Evolutionary conservation across 2,329 filamentous ascomycete species (phyloP).

Genomic region (Eurotiales sp.): DNA sequence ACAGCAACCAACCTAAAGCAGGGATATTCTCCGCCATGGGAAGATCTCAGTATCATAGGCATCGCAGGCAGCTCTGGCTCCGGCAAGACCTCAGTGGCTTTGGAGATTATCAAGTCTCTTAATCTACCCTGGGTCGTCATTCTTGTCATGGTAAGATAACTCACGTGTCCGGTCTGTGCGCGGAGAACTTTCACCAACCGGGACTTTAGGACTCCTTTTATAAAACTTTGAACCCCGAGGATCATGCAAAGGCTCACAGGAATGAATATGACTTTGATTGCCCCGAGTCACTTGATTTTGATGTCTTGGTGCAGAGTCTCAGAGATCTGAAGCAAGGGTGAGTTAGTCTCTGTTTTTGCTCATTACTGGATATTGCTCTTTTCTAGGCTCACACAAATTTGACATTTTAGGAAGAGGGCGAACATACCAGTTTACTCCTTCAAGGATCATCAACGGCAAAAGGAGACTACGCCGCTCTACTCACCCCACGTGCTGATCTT

Average conservation of each 20-base stretch:
- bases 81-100: slow-evolving; percentile 87
- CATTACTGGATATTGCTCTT: not conserved
- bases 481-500: slow-evolving; percentile 93
- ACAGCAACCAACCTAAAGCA: slow-evolving; percentile 25
- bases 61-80: slow-evolving; percentile 94
- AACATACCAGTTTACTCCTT: slow-evolving; percentile 97
- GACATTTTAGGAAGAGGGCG: slow-evolving; percentile 46
- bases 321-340: slow-evolving; percentile 89
- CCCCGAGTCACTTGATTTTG: slow-evolving; percentile 92
- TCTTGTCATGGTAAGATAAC: slow-evolving; percentile 74
- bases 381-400: not conserved
- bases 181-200: slow-evolving; percentile 1
- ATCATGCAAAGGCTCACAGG: slow-evolving; percentile 74
- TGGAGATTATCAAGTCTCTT: slow-evolving; percentile 83
- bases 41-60: slow-evolving; percentile 92
- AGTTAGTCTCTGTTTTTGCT: slow-evolving; percentile 20
- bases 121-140: slow-evolving; percentile 98
- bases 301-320: slow-evolving; percentile 74
- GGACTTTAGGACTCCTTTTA: slow-evolving; percentile 84
- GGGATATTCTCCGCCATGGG: slow-evolving; percentile 93
- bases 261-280: slow-evolving; percentile 97
- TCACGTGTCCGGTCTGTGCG: slow-evolving; percentile 1
- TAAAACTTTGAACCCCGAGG: slow-evolving; percentile 75
- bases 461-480: slow-evolving; percentile 82
- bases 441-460: slow-evolving; percentile 76